phyloP scores from a whole-genome alignment of 768 basidiomycete genomes.

The Russula vinacea region DNA sequence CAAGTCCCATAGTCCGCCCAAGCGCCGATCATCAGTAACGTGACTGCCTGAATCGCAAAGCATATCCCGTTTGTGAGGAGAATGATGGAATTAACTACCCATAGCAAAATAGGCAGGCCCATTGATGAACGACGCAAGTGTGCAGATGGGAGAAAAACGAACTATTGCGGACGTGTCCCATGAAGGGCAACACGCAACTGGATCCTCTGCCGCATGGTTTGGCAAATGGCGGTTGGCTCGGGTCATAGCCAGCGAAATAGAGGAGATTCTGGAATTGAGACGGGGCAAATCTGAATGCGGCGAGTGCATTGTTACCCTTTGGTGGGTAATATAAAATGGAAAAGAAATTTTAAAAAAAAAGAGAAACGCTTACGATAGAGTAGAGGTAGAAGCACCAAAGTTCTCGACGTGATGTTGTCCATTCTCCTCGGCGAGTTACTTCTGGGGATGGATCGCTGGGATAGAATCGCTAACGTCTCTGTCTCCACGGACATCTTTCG shows the following conservation, averaged over 20 bases:
- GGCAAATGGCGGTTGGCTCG: conserved; percentile 52
- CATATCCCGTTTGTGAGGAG: conserved; percentile 76
- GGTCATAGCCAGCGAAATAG: conserved; percentile 70
- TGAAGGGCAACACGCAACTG: conserved; percentile 63
- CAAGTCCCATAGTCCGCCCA: conserved; percentile 83
- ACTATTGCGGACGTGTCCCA: conserved; percentile 61
- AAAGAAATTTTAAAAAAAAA: background rate
- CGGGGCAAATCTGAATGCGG: conserved; percentile 69
- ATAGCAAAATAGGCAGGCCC: background rate
- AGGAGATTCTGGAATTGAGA: conserved; percentile 74
- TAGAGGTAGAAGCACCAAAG: conserved; percentile 62
- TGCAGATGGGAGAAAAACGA: conserved; percentile 30
- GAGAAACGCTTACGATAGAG: conserved; percentile 42
- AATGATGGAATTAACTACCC: conserved; percentile 72
- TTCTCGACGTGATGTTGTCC: conserved; percentile 30
- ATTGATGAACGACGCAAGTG: background rate
- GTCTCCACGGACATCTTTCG: background rate
- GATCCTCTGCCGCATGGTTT: conserved; percentile 48
- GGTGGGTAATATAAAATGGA: background rate
- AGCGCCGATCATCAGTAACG: conserved; percentile 64
- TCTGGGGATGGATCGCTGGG: background rate
- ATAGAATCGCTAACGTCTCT: background rate
- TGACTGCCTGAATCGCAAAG: conserved; percentile 68
- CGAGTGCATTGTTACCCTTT: conserved; percentile 63
- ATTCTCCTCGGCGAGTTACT: conserved; percentile 10